Evolutionary conservation across 1,284 basidiomycete genomes (phyloP).

Genomic region (Papiliotrema terrestris): DNA sequence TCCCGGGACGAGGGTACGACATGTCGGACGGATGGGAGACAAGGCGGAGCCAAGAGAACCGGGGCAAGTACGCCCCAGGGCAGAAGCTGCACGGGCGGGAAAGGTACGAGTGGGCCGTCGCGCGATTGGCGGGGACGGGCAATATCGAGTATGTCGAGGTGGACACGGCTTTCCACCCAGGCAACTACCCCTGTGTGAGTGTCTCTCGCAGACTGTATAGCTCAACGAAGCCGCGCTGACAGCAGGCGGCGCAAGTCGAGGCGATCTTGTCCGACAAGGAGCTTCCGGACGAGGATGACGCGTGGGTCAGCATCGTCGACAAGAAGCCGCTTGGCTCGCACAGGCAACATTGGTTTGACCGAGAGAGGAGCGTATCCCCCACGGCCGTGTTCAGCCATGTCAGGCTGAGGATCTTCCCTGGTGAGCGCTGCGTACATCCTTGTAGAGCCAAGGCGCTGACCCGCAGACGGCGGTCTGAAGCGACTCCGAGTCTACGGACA

Average conservation of each 20-base stretch:
- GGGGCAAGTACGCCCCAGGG: conserved; percentile 55
- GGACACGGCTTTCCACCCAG: conserved; percentile 93
- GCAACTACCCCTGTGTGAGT: conserved; percentile 83
- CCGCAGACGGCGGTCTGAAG: conserved; percentile 84
- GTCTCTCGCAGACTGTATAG: neutral
- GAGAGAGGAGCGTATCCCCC: conserved; percentile 58
- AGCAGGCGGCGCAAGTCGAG: conserved; percentile 26
- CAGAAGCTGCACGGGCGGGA: conserved; percentile 57
- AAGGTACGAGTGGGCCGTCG: conserved; percentile 80
- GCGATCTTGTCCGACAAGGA: conserved; percentile 35
- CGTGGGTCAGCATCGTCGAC: conserved; percentile 73
- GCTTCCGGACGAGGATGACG: conserved; percentile 47
- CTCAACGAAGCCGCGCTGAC: conserved; percentile 3
- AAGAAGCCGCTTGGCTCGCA: conserved; percentile 83
- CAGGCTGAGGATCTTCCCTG: conserved; percentile 80
- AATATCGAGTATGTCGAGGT: conserved; percentile 75
- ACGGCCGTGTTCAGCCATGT: conserved; percentile 73
- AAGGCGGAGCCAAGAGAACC: conserved; percentile 70
- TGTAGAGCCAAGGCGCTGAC: neutral
- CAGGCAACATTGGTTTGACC: conserved; percentile 80
- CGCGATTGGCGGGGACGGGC: conserved; percentile 74
- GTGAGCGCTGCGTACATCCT: no score
- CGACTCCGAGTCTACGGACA: conserved; percentile 78
- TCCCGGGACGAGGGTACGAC: conserved; percentile 82
- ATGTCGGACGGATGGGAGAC: conserved; percentile 99